Percentiles rank a stretch among this genome's conserved stretches.
phyloP scores from a whole-genome alignment of 495 filamentous ascomycete genomes.

The Jackrogersella multiformis region DNA sequence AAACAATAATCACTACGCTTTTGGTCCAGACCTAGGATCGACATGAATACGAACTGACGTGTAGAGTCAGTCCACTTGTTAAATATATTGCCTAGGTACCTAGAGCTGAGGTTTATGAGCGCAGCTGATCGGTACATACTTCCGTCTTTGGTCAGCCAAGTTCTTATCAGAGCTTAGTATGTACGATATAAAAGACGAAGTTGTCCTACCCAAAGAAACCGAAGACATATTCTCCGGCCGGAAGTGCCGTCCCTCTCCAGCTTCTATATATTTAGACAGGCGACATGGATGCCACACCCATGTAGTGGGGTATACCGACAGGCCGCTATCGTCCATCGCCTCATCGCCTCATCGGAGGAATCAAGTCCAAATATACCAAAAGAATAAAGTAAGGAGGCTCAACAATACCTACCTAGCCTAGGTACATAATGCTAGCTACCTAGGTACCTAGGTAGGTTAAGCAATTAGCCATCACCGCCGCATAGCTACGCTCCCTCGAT shows the following conservation, averaged over 20 bases:
- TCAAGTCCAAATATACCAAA: background rate
- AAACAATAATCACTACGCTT: background rate
- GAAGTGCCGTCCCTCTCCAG: slow-evolving; percentile 1
- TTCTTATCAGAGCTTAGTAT: background rate
- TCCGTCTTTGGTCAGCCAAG: background rate
- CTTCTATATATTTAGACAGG: slow-evolving; percentile 2
- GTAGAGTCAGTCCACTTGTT: slow-evolving; percentile 4
- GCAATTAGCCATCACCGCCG: background rate
- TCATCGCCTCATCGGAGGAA: background rate
- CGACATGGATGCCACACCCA: background rate
- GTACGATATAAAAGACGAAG: background rate
- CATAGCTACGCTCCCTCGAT: background rate
- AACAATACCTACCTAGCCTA: too few species aligned
- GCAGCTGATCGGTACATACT: slow-evolving; percentile 4
- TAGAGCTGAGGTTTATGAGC: background rate
- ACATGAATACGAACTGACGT: background rate
- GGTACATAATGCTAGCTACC: too few species aligned
- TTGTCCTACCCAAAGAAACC: slow-evolving; percentile 1
- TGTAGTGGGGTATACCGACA: slow-evolving; percentile 1
- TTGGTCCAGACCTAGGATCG: background rate
- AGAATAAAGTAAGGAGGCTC: background rate
- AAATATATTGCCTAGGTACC: background rate
- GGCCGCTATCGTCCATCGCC: background rate
- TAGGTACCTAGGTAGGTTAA: background rate
- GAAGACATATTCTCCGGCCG: slow-evolving; percentile 13